Evolutionary conservation across 2,329 filamentous ascomycete species (phyloP).

Genomic region (Pseudogymnoascus sp.): DNA sequence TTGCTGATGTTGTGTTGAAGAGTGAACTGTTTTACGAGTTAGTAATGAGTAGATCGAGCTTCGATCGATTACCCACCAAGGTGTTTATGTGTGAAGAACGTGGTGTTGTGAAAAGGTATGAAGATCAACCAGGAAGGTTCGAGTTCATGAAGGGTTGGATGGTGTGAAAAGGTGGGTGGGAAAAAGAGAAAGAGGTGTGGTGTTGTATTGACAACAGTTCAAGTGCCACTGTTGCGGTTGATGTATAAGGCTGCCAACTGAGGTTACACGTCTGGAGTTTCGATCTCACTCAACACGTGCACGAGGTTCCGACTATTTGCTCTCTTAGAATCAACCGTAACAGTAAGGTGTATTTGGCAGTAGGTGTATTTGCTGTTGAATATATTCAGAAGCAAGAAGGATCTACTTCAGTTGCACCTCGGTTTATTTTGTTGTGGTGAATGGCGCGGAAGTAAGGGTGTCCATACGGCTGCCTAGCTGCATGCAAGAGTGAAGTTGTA

Average conservation of each 20-base stretch:
- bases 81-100: not conserved
- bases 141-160: too few species aligned
- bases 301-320: not conserved
- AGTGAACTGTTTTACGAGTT: not conserved
- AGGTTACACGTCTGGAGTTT: not conserved
- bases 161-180: too few species aligned
- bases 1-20: not conserved
- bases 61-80: not conserved
- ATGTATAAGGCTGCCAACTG: not conserved
- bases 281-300: not conserved
- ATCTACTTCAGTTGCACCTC: not conserved
- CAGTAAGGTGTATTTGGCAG: not conserved
- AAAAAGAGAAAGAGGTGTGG: not conserved
- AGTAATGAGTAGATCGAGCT: not conserved
- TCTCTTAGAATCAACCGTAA: not conserved
- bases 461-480: not conserved
- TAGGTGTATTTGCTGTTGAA: not conserved
- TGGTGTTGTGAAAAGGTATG: not conserved
- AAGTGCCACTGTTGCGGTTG: not conserved
- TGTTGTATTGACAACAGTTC: not conserved
- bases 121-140: not conserved
- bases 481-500: not conserved
- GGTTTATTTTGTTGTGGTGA: not conserved
- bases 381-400: not conserved
- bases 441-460: not conserved